Percentiles rank a stretch among this genome's conserved stretches.
Conservation (phyloP, 305 asterid genomes). For the Fraxinus baroniana region DNA sequence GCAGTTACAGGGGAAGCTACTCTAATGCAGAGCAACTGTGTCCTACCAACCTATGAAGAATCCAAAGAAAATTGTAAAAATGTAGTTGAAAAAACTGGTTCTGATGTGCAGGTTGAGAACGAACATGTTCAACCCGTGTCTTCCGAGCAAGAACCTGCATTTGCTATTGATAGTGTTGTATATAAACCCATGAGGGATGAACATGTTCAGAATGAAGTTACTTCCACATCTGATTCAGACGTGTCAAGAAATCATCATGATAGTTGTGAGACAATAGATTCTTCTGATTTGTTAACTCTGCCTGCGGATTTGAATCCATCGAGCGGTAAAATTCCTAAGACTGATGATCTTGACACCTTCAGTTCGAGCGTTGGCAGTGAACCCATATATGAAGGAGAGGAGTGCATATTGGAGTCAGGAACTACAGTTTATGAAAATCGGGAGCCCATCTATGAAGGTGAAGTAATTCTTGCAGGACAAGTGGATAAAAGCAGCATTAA, state of each 20-base stretch:
- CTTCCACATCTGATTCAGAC: constrained; percentile 34
- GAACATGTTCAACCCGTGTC: constrained; percentile 32
- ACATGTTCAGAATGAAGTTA: constrained; percentile 29
- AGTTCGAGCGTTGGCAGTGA: constrained; percentile 49
- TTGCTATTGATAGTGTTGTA: constrained; percentile 34
- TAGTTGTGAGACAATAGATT: constrained; percentile 36
- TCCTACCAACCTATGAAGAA: constrained; percentile 33
- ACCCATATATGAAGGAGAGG: constrained; percentile 94
- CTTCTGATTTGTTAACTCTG: constrained; percentile 32
- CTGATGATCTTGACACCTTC: constrained; percentile 41
- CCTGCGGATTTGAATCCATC: constrained; percentile 44
- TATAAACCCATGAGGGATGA: constrained; percentile 30
- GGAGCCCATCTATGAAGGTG: constrained; percentile 97
- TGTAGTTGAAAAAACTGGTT: constrained; percentile 27
- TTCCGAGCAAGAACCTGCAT: constrained; percentile 28
- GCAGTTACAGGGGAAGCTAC: constrained; percentile 33
- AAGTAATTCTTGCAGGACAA: constrained; percentile 80
- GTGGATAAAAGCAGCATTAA: constrained; percentile 41
- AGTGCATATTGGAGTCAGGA: constrained; percentile 69
- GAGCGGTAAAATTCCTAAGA: constrained; percentile 33
- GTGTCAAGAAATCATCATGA: constrained; percentile 32
- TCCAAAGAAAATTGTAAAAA: constrained; percentile 27
- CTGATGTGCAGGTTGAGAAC: constrained; percentile 30
- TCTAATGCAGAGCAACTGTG: constrained; percentile 30
- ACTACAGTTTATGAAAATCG: constrained; percentile 42